Base-by-base conservation (phyloP, 164 flowering plant genomes). In the Nymphaea colorata region DNA sequence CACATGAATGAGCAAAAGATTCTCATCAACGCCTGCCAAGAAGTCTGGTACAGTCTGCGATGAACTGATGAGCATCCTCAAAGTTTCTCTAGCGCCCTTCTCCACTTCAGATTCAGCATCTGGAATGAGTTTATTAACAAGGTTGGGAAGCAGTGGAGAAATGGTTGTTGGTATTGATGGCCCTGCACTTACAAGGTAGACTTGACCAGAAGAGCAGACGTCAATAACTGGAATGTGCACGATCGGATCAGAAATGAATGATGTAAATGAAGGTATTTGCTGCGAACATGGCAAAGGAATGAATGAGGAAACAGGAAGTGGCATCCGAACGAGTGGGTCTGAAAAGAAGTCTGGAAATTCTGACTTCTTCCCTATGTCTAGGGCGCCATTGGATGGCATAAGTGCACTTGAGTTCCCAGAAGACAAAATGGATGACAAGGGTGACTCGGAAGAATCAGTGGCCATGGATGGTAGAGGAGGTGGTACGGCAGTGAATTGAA, bases 141-240 rank as follows among this genome's bases (percentile, higher is more conserved):
- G 79, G 14, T 74, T 79, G 2, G 90, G 79, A 71, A 82, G 84
- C 65, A 86, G 68, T 2, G 93, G 88, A 18, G 91, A 79, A 51
- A 90, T 85, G 51, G 76, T 67, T 11, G 86, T 76, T 41, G 93
- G 71, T 14, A 89, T 83, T 42, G 83, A 67, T 11, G 92, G 82
- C 15, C 95, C 98, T 4, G 95, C 88, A 76, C 93, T 90, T 11
- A 92, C 99, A 67, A 94, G 77, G 79, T 88, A 94, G 4, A 91
- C 98, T 77, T 86, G 97, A 17, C 96, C 96, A 3, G 97, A 85
- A 0, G 97, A 91, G 79, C 97, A 94, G 62, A 91, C 80, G 69
- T 87, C 94, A 70, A 94, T 80, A 3, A 90, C 85, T 0, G 99
- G 99, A 61, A 92, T 80, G 72, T 94, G 99, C 61, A 94, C 96